Conservation (phyloP, 1,284 basidiomycete genomes). For the Exobasidium rhododendri region DNA sequence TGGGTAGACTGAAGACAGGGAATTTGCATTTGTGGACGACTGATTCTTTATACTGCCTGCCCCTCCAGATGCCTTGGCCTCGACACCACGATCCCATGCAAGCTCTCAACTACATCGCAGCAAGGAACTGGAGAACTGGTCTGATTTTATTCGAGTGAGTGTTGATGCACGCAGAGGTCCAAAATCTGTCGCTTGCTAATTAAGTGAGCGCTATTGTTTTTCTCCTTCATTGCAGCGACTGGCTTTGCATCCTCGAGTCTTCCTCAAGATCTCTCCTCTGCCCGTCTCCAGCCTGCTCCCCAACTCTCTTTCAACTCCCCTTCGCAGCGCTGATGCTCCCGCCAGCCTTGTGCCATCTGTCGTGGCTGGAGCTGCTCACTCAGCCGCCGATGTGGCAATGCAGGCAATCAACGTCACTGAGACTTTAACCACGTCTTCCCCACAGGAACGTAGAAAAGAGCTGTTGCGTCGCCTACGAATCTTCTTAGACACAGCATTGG, state of each 20-base stretch:
- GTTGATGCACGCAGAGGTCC: not conserved
- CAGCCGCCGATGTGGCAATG: conserved; percentile 5
- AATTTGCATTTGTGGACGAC: not conserved
- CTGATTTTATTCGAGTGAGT: conserved; percentile 13
- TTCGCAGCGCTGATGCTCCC: not conserved
- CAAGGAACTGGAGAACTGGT: conserved; percentile 10
- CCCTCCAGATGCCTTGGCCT: not conserved
- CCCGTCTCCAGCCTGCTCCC: not conserved
- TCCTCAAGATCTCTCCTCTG: conserved; percentile 13
- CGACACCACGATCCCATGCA: not conserved
- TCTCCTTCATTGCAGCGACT: conserved; percentile 6
- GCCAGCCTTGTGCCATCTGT: not conserved
- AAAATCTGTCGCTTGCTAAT: not conserved
- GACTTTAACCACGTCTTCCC: not conserved
- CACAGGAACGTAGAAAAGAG: not conserved
- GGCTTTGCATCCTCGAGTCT: conserved; percentile 13
- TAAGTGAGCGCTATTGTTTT: not conserved
- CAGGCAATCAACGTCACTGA: not conserved
- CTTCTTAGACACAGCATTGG: conserved; percentile 11
- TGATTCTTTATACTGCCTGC: not conserved
- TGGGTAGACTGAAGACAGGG: not conserved
- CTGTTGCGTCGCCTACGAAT: conserved; percentile 8
- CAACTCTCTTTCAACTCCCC: not conserved
- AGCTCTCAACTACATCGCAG: conserved; percentile 11
- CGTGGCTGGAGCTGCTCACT: not conserved